Conservation (phyloP, 257 asterid species). For the Anisodus acutangulus region DNA sequence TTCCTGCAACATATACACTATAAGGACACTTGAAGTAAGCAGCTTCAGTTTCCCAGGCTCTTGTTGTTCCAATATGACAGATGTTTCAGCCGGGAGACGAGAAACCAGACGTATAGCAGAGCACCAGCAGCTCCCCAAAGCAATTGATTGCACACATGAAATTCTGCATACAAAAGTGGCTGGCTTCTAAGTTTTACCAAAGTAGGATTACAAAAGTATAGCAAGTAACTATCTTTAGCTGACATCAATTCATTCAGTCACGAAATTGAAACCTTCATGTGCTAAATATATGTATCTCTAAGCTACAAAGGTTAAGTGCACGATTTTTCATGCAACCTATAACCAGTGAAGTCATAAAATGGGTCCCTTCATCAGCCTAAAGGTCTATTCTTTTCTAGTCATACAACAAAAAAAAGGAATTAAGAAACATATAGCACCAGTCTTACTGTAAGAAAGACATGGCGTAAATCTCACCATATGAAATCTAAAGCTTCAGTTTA, state of each 20-base stretch:
- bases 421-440: background rate
- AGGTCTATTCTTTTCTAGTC: background rate
- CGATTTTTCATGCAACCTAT: background rate
- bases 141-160: background rate
- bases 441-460: background rate
- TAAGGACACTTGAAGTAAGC: background rate
- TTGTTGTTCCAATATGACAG: background rate
- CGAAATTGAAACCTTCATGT: background rate
- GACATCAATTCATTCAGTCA: background rate
- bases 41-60: constrained; percentile 15
- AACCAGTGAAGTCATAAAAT: background rate
- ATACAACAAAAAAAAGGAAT: background rate
- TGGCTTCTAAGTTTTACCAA: background rate
- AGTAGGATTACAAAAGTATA: background rate
- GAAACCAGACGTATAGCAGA: background rate
- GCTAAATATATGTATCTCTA: background rate
- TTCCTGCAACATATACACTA: background rate
- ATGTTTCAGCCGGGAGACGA: background rate
- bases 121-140: background rate
- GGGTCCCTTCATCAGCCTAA: background rate
- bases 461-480: constrained; percentile 39
- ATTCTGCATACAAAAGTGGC: background rate
- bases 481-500: constrained; percentile 54
- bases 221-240: background rate
- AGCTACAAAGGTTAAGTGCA: background rate